These are phyloP conservation scores for Ogataea methylovora DNA, from an alignment of 805 yeast species.

Conservation along the genomic window DNA sequence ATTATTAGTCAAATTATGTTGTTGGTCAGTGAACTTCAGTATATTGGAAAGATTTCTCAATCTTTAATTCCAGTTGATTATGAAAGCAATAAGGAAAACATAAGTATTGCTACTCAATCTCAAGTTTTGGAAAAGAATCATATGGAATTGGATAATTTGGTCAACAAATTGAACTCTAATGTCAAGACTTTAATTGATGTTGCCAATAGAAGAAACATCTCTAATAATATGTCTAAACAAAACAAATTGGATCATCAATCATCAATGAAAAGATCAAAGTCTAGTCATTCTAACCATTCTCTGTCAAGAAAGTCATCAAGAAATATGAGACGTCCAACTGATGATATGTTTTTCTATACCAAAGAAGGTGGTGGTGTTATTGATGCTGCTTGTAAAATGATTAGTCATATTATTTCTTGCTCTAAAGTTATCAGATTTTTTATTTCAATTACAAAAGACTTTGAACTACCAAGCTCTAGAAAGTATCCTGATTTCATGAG, in stretches of 20 bases:
- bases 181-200: conserved; percentile 50
- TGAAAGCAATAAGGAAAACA: conserved; percentile 29
- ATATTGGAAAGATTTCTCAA: conserved; percentile 14
- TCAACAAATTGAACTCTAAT: conserved; percentile 56
- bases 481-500: conserved; percentile 58
- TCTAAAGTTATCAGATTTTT: conserved; percentile 53
- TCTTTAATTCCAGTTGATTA: conserved; percentile 12
- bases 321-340: conserved; percentile 1
- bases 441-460: conserved; percentile 56
- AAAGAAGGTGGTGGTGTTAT: conserved; percentile 51
- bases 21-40: conserved; percentile 48
- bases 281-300: conserved; percentile 1
- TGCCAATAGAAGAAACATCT: conserved; percentile 14
- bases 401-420: conserved; percentile 36
- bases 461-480: conserved; percentile 49
- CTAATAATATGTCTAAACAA: conserved; percentile 5
- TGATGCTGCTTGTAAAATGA: conserved; percentile 33
- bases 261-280: not conserved
- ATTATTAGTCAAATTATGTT: conserved; percentile 64
- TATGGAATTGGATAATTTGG: conserved; percentile 39
- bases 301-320: conserved; percentile 19
- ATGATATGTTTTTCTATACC: conserved; percentile 42
- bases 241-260: conserved; percentile 1
- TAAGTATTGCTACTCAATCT: conserved; percentile 29
- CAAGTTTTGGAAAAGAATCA: conserved; percentile 41